Evolutionary conservation across 371 early-diverging fungal species (phyloP).

Genomic region (Blakeslea trispora): DNA sequence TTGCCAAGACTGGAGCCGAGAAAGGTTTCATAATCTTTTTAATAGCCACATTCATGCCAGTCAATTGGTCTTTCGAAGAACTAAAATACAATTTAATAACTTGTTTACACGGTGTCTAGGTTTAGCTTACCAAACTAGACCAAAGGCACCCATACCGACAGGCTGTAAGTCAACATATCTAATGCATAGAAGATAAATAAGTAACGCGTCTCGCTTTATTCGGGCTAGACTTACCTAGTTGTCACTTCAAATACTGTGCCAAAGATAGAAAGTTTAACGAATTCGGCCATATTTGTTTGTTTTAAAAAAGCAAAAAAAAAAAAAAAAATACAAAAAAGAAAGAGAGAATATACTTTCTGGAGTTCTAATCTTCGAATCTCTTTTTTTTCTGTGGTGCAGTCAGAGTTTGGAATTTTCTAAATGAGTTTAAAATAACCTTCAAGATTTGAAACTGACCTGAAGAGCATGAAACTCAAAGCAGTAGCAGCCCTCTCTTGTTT

Average conservation of each 20-base stretch:
- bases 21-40: conserved; percentile 96
- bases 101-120: neutral
- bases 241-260: conserved; percentile 95
- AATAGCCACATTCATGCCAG: conserved; percentile 85
- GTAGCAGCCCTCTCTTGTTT: too few relatives aligned
- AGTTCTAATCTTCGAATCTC: too few relatives aligned
- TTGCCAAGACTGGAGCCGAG: conserved; percentile 87
- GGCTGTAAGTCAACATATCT: conserved; percentile 92
- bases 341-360: neutral
- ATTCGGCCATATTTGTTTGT: conserved; percentile 68
- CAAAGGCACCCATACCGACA: conserved; percentile 98
- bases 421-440: too few relatives aligned
- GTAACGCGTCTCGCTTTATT: neutral
- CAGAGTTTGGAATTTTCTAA: too few relatives aligned
- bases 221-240: conserved; percentile 59
- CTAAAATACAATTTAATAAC: conserved; percentile 37
- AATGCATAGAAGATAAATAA: neutral
- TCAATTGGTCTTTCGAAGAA: conserved; percentile 85
- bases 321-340: neutral
- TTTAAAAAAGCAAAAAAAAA: neutral
- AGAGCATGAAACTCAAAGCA: too few relatives aligned
- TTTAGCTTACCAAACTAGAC: conserved; percentile 85
- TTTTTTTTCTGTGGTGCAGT: too few relatives aligned
- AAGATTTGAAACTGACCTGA: too few relatives aligned
- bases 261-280: conserved; percentile 84